phyloP scores from a whole-genome alignment of 768 basidiomycete species.

The Pleurotus eryngii region DNA sequence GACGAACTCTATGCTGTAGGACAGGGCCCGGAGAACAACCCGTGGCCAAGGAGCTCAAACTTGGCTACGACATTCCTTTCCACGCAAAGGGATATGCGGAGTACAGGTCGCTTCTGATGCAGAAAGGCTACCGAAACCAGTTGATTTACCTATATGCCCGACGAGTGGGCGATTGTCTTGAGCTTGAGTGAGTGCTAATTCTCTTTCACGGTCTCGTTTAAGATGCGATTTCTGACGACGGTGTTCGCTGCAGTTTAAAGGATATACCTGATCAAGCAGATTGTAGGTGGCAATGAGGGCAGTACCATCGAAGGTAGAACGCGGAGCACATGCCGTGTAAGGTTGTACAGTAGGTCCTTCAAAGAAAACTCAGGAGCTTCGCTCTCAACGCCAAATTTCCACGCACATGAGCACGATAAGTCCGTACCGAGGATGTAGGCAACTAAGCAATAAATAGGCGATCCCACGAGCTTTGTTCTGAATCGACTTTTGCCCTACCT shows the following conservation, averaged over 20 bases:
- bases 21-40: constrained; percentile 13
- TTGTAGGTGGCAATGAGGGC: constrained; percentile 9
- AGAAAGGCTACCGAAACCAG: constrained; percentile 10
- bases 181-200: constrained; percentile 14
- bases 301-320: no score
- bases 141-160: constrained; percentile 6
- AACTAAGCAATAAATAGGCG: no score
- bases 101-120: constrained; percentile 8
- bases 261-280: constrained; percentile 15
- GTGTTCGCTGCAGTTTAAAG: constrained; percentile 8
- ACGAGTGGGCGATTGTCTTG: constrained; percentile 18
- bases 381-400: no score
- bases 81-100: constrained; percentile 14
- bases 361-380: no score
- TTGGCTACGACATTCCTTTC: constrained; percentile 14
- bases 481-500: no score
- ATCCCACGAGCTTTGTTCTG: no score
- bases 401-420: no score
- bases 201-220: not conserved
- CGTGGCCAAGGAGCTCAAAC: constrained; percentile 4
- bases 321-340: no score
- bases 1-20: constrained; percentile 12
- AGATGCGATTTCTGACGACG: not conserved
- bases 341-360: no score
- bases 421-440: no score